These are phyloP conservation scores for Mortierella sp. DNA, from an alignment of 371 early-diverging fungal species.

Conservation along the genomic window DNA sequence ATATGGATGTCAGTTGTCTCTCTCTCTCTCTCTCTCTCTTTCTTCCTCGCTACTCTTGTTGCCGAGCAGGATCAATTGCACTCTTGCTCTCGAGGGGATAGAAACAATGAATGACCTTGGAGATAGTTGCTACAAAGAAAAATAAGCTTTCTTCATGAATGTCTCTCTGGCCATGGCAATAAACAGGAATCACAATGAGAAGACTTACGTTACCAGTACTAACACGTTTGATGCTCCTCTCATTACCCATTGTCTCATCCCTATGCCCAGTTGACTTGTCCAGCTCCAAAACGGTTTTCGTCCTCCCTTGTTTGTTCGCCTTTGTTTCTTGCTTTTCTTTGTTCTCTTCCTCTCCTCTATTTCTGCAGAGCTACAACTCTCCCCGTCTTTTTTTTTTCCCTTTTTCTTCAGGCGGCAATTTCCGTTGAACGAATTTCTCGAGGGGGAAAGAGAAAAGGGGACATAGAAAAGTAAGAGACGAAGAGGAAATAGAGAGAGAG, in stretches of 20 bases:
- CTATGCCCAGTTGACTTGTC: not conserved
- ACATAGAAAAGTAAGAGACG: not conserved
- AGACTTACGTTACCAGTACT: not conserved
- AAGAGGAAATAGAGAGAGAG: not conserved
- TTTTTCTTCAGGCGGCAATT: not conserved
- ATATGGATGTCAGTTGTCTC: not conserved
- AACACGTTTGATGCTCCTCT: not conserved
- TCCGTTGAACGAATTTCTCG: conserved; percentile 8
- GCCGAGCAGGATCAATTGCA: not conserved
- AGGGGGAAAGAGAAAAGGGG: conserved; percentile 7
- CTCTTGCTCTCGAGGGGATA: not conserved
- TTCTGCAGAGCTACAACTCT: not conserved
- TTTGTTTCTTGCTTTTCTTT: not conserved
- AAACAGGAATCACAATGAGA: not conserved
- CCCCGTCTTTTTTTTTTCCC: not conserved
- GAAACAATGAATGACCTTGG: not conserved
- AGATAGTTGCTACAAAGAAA: not conserved
- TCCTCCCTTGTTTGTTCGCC: not conserved
- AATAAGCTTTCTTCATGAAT: not conserved
- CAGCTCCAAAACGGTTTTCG: conserved; percentile 3
- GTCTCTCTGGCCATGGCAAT: not conserved
- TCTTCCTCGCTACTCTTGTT: not conserved
- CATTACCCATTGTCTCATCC: not conserved
- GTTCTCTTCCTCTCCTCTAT: not conserved
- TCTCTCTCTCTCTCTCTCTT: not conserved